These are phyloP conservation scores for Ogataea siamensis DNA, from an alignment of 805 yeast genomes.

Conservation along the genomic window DNA sequence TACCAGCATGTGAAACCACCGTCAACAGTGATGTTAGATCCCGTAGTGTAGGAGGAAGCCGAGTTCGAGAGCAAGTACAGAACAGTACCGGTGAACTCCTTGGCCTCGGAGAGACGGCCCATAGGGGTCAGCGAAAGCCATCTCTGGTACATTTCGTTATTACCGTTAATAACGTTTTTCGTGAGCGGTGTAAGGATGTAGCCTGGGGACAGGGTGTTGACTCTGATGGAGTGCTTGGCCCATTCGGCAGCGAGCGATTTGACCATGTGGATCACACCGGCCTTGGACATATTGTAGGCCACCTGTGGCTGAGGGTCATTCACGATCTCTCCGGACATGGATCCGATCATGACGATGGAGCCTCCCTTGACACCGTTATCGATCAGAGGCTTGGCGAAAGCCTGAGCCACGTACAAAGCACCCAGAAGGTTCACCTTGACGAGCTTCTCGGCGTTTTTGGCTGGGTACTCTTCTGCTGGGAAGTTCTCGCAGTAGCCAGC, in stretches of 20 bases:
- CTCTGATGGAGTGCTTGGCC: constrained; percentile 74
- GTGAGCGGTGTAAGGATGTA: constrained; percentile 80
- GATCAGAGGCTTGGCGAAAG: constrained; percentile 67
- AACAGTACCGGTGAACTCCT: constrained; percentile 75
- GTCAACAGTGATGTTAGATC: constrained; percentile 78
- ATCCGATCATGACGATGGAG: constrained; percentile 68
- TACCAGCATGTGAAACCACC: constrained; percentile 88
- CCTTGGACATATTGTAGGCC: constrained; percentile 82
- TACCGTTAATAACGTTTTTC: constrained; percentile 62
- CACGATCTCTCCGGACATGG: constrained; percentile 76
- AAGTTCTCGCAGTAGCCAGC: constrained; percentile 86
- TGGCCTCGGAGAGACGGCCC: constrained; percentile 83
- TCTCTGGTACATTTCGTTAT: constrained; percentile 57
- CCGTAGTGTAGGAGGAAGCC: constrained; percentile 80
- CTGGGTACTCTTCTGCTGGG: constrained; percentile 76
- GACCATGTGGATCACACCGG: constrained; percentile 80
- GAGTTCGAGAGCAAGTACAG: constrained; percentile 68
- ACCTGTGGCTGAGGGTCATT: constrained; percentile 79
- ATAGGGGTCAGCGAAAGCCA: constrained; percentile 75
- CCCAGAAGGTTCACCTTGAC: constrained; percentile 75
- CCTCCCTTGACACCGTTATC: constrained; percentile 51
- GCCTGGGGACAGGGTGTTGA: constrained; percentile 77
- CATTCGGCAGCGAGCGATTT: constrained; percentile 78
- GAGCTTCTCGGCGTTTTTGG: constrained; percentile 62
- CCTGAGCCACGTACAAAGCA: constrained; percentile 69